Evolutionary conservation across 2,329 filamentous ascomycete genomes (phyloP).

Genomic region (Sporothrix variecibatus): DNA sequence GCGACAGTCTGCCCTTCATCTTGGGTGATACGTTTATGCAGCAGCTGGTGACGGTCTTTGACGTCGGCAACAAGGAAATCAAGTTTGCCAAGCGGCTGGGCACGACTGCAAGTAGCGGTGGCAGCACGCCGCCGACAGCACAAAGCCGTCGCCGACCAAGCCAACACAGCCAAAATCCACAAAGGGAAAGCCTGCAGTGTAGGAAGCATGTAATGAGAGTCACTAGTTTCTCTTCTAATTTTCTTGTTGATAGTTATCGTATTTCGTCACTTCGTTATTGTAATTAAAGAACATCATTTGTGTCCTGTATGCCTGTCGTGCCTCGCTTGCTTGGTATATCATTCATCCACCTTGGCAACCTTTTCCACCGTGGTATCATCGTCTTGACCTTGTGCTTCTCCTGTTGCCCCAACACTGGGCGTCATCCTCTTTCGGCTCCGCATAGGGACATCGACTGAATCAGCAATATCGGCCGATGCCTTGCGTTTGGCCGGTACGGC

Average conservation of each 20-base stretch:
- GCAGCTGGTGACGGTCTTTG: conserved; percentile 36
- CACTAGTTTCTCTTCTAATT: not conserved
- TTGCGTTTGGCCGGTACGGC: not conserved
- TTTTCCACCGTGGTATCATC: not conserved
- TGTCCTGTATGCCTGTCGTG: not conserved
- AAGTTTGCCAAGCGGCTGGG: conserved; percentile 33
- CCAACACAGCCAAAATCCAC: not conserved
- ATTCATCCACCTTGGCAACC: not conserved
- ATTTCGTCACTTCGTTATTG: not conserved
- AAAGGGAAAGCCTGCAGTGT: not conserved
- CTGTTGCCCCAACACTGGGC: not conserved
- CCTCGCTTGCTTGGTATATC: not conserved
- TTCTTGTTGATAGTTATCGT: not conserved
- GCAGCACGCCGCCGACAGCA: not conserved
- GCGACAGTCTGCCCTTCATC: conserved; percentile 30
- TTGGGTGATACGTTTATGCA: conserved; percentile 35
- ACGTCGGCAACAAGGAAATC: conserved; percentile 38
- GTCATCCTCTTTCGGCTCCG: not conserved
- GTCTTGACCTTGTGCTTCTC: not conserved
- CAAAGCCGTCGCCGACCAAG: not conserved
- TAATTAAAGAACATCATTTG: not conserved
- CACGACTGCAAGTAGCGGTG: not conserved
- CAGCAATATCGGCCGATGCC: not conserved
- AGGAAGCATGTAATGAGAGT: not conserved
- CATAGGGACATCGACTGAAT: not conserved